Percentiles rank a stretch among this genome's conserved stretches.
These are phyloP conservation scores for Cruciata laevipes DNA, from an alignment of 257 asterid genomes.

Conservation along the genomic window DNA sequence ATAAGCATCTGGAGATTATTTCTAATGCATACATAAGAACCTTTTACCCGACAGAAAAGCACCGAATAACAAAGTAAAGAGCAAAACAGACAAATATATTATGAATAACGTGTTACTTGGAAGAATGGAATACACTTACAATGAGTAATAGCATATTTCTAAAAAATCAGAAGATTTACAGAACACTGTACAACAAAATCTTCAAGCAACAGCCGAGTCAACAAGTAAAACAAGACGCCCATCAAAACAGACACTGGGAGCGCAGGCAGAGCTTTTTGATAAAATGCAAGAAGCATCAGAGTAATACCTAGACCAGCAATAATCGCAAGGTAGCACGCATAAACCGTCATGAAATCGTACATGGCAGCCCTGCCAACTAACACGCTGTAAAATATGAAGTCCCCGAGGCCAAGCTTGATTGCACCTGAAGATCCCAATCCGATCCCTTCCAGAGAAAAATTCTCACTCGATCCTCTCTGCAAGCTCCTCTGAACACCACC, in stretches of 20 bases:
- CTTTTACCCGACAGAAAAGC: not conserved
- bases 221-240: slow-evolving; percentile 78
- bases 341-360: slow-evolving; percentile 91
- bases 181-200: slow-evolving; percentile 82
- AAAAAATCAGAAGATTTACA: slow-evolving; percentile 76
- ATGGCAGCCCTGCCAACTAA: slow-evolving; percentile 94
- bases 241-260: slow-evolving; percentile 79
- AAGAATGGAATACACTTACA: not conserved
- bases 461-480: slow-evolving; percentile 37
- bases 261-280: slow-evolving; percentile 94
- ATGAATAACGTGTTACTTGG: not conserved
- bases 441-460: slow-evolving; percentile 62
- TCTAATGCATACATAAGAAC: not conserved
- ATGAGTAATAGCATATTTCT: slow-evolving; percentile 17
- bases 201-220: slow-evolving; percentile 81
- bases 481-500: slow-evolving; percentile 38
- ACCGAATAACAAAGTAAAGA: not conserved
- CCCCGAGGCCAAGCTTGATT: slow-evolving; percentile 92
- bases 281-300: slow-evolving; percentile 72
- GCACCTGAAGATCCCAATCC: slow-evolving; percentile 94
- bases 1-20: not conserved
- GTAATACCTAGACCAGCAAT: slow-evolving; percentile 91
- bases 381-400: slow-evolving; percentile 91
- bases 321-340: slow-evolving; percentile 94
- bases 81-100: not conserved